Base-by-base conservation (phyloP, 768 basidiomycete genomes). In the Trametopsis cervina region DNA sequence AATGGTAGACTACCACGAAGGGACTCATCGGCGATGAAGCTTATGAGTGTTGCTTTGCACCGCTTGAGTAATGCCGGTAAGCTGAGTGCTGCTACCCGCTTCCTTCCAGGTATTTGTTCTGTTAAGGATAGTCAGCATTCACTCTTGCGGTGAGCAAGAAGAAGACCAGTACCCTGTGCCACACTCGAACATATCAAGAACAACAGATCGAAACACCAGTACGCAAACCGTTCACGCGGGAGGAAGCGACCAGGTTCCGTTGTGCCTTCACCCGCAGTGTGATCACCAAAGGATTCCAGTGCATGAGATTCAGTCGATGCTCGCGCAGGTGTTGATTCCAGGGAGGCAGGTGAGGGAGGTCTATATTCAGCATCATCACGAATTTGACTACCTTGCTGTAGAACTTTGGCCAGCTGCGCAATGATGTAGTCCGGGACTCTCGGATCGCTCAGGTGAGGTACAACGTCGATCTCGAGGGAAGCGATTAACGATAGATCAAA, bases 191-290 rank as follows among this genome's bases (percentile, higher is more conserved):
- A 93, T 24, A 93, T 72, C 54, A 86, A 60, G 63, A 94, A 93
- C 26, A 95, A 62, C 10, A 93, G 67, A 57, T 95, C 91, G 47
- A 94, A 84, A 60, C 88, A 92, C 91, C 91, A 94, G 67, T 89
- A 93, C 5, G 88, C 83, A 61, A 94, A 94, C 6, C 89, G 74
- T 62, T 94, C 92, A 33, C 91, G 70, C 1, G 85, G 83, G 23
- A 85, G 67, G 20, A 79, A 61, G 12, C 66, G 60, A 0, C 77
- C 78, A 9, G 67, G 63, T 33, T 76, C 76, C 2, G 89, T 89
- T 26, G 76, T 83, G 11, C 86, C 88, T 26, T 73, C 54, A 15
- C 66, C 68, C 33, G 69, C 62, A 23, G 64, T 45, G 69, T 67
- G 43, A 65, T 52, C 29, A 71, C 69, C 42, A 74, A 58, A 57